Percentiles rank a stretch among this genome's conserved stretches.
These are phyloP conservation scores for Glycyrrhiza uralensis DNA, from an alignment of 306 rosid genomes.

Conservation along the genomic window DNA sequence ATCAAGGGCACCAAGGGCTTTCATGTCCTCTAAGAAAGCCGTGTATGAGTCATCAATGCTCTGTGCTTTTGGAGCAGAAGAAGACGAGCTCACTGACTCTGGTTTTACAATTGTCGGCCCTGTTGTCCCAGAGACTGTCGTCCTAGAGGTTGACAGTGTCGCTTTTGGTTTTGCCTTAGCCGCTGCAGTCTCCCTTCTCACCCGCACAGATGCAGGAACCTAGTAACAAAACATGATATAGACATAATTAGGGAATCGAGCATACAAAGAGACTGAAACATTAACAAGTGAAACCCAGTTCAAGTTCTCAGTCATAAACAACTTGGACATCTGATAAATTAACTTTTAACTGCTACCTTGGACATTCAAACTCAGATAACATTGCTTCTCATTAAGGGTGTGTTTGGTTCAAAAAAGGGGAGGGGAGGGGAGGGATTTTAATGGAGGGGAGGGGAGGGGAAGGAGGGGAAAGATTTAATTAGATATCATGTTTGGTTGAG, in stretches of 20 bases:
- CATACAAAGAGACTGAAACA: neutral
- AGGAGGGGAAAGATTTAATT: too few relatives aligned
- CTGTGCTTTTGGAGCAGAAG: conserved; percentile 61
- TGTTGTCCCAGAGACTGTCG: conserved; percentile 34
- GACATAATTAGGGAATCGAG: neutral
- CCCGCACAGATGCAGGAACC: conserved; percentile 97
- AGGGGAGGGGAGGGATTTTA: too few relatives aligned
- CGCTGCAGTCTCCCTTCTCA: conserved; percentile 71
- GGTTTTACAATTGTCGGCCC: conserved; percentile 47
- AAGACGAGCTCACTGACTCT: conserved; percentile 46
- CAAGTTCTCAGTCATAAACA: neutral
- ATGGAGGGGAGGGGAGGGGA: too few relatives aligned
- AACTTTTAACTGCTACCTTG: neutral
- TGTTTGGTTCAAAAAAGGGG: too few relatives aligned
- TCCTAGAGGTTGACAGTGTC: conserved; percentile 39
- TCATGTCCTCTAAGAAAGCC: conserved; percentile 86
- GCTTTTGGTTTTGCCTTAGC: conserved; percentile 67
- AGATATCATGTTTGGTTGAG: too few relatives aligned
- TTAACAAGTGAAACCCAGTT: neutral
- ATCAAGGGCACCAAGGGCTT: conserved; percentile 89
- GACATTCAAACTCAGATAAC: neutral
- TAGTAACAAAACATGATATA: conserved; percentile 31
- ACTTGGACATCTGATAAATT: neutral
- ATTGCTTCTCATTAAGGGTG: neutral
- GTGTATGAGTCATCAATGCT: conserved; percentile 67